These are phyloP conservation scores for Neurospora sp. DNA, from an alignment of 495 filamentous ascomycete species.

Conservation along the genomic window DNA sequence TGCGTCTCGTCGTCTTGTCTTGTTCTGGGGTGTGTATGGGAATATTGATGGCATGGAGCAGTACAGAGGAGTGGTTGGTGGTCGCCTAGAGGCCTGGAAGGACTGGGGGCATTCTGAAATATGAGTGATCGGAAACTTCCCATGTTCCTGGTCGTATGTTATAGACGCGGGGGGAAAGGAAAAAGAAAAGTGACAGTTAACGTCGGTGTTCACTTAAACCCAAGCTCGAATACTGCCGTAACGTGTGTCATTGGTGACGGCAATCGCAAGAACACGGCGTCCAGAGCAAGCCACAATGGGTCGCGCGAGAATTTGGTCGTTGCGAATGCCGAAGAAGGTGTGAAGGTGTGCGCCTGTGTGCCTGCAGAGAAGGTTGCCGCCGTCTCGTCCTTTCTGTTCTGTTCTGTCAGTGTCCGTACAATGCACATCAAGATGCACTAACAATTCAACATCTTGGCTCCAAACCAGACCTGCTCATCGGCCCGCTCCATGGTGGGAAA, in stretches of 20 bases:
- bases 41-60: not conserved
- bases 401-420: not conserved
- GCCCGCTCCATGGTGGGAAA: not conserved
- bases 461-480: not conserved
- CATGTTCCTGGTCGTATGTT: not conserved
- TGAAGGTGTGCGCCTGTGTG: not conserved
- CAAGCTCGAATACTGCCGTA: not conserved
- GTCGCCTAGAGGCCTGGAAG: not conserved
- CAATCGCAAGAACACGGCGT: not conserved
- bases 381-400: not conserved
- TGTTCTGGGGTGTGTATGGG: not conserved
- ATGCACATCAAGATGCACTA: not conserved
- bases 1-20: not conserved
- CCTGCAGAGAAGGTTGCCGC: not conserved
- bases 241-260: not conserved
- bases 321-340: not conserved
- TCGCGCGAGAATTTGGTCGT: not conserved
- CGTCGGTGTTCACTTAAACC: not conserved
- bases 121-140: not conserved
- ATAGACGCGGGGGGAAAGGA: not conserved
- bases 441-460: not conserved
- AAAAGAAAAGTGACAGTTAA: not conserved
- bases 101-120: not conserved
- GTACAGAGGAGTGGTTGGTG: not conserved
- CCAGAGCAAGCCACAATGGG: not conserved